A percentile compares a stretch with the other conserved stretches of the same genome.
phyloP scores from a whole-genome alignment of 257 asterid genomes.

The Galeopsis tetrahit region DNA sequence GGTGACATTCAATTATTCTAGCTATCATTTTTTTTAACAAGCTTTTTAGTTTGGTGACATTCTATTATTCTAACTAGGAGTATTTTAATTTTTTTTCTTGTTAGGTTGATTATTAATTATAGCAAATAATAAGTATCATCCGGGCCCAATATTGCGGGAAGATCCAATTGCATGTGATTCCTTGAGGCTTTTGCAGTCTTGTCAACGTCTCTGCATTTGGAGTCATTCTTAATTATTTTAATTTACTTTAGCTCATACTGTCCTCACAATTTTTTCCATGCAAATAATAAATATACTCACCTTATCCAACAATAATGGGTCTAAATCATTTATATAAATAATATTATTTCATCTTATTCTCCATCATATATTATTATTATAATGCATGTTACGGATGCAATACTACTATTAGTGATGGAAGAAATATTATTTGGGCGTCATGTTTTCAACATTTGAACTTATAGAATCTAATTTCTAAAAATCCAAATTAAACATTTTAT shows the following conservation, averaged over 20 bases:
- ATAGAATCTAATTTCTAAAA: neutral
- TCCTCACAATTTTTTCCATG: neutral
- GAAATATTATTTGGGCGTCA: neutral
- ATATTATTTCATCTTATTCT: neutral
- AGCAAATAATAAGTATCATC: neutral
- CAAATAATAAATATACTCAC: slow-evolving; percentile 20
- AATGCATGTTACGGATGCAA: too few species aligned
- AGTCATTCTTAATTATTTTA: slow-evolving; percentile 4
- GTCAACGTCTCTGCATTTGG: slow-evolving; percentile 28
- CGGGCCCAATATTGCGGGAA: slow-evolving; percentile 20
- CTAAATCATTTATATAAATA: neutral
- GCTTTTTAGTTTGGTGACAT: too few species aligned
- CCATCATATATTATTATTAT: neutral
- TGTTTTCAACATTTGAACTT: neutral
- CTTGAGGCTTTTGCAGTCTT: slow-evolving; percentile 7
- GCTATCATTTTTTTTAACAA: too few species aligned
- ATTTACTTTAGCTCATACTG: neutral
- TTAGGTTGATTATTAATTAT: neutral
- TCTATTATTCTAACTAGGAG: too few species aligned
- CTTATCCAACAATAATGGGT: slow-evolving; percentile 31
- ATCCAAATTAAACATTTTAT: too few species aligned
- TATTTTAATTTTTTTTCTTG: too few species aligned
- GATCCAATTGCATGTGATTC: slow-evolving; percentile 38
- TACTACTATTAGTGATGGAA: too few species aligned
- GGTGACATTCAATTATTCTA: too few species aligned